These are phyloP conservation scores for Penstemon eatonii DNA, from an alignment of 257 asterid genomes.

Conservation along the genomic window DNA sequence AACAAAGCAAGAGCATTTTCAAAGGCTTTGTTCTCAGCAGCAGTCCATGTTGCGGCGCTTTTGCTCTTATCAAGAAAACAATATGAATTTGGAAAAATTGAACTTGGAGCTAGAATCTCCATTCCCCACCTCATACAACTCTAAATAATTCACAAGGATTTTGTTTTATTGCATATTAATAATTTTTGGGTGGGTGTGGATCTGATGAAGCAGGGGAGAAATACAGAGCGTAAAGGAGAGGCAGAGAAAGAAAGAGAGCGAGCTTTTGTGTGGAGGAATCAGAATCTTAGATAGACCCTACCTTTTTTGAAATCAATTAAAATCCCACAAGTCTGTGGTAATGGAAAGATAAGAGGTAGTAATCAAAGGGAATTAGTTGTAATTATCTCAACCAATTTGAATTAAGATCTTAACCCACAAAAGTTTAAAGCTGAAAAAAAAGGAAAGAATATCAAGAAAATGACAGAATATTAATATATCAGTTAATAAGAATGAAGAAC, in stretches of 20 bases:
- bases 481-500: conserved; percentile 20
- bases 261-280: conserved; percentile 49
- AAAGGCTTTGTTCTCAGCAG: conserved; percentile 81
- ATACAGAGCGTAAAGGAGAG: neutral
- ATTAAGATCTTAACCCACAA: conserved; percentile 50
- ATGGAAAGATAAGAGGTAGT: conserved; percentile 25
- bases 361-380: conserved; percentile 7
- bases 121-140: conserved; percentile 54
- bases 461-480: conserved; percentile 23
- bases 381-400: neutral
- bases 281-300: conserved; percentile 62
- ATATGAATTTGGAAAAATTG: conserved; percentile 51
- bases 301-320: conserved; percentile 44
- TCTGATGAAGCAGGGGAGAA: conserved; percentile 29
- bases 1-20: conserved; percentile 86
- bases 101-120: conserved; percentile 80
- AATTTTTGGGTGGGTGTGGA: neutral
- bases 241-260: conserved; percentile 28
- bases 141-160: conserved; percentile 14
- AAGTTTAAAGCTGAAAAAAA: conserved; percentile 13
- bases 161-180: neutral
- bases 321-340: conserved; percentile 35
- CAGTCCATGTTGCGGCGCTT: conserved; percentile 68
- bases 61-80: conserved; percentile 60
- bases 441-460: conserved; percentile 26